Evolutionary conservation across 306 rosid species (phyloP).

Genomic region (Corylus avellana): DNA sequence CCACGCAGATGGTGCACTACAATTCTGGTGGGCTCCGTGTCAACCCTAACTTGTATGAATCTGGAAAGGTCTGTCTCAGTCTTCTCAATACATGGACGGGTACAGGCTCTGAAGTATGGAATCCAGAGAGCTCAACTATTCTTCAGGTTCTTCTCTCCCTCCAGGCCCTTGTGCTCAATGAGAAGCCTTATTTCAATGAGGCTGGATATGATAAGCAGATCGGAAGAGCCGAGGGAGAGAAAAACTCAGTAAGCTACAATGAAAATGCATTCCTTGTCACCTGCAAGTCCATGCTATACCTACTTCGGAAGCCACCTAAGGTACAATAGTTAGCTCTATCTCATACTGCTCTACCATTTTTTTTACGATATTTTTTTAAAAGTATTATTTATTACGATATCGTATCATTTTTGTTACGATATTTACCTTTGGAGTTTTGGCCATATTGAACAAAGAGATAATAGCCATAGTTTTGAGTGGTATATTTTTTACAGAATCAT

Average conservation of each 20-base stretch:
- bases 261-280: slow-evolving; percentile 90
- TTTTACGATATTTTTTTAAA: neutral
- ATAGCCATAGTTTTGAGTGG: neutral
- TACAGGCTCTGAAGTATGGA: slow-evolving; percentile 79
- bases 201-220: slow-evolving; percentile 93
- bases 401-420: too few relatives aligned
- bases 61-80: slow-evolving; percentile 95
- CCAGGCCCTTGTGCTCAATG: slow-evolving; percentile 95
- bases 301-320: slow-evolving; percentile 72
- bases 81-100: slow-evolving; percentile 93
- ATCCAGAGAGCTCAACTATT: slow-evolving; percentile 69
- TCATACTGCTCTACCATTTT: neutral
- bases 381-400: too few relatives aligned
- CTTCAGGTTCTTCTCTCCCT: slow-evolving; percentile 97
- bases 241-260: slow-evolving; percentile 83
- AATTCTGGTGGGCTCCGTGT: slow-evolving; percentile 82
- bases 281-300: slow-evolving; percentile 79
- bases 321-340: slow-evolving; percentile 39
- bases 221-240: slow-evolving; percentile 95
- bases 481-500: neutral
- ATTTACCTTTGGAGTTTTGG: neutral
- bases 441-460: neutral
- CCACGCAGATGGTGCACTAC: slow-evolving; percentile 82
- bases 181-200: slow-evolving; percentile 96
- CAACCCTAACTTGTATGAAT: slow-evolving; percentile 90